A percentile compares a stretch with the other conserved stretches of the same genome.
phyloP scores from a whole-genome alignment of 2,329 filamentous ascomycete species.

The Aspergillus sp. region DNA sequence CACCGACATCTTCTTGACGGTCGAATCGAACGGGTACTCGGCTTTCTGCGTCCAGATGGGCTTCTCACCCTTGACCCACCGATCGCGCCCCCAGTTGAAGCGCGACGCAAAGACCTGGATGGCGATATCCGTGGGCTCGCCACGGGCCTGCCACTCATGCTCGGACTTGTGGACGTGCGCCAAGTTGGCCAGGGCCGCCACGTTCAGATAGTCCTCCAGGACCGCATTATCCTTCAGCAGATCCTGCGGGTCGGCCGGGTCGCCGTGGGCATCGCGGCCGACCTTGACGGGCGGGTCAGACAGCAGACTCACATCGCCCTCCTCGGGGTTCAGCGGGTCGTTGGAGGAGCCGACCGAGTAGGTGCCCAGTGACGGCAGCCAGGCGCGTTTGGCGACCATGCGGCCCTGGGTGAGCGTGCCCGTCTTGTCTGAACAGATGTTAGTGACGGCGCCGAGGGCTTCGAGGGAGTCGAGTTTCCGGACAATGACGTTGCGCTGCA shows the following conservation, averaged over 20 bases:
- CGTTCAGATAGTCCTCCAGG: conserved; percentile 59
- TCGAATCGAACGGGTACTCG: conserved; percentile 73
- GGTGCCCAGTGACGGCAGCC: conserved; percentile 58
- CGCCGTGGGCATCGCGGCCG: conserved; percentile 23
- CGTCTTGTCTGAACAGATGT: conserved; percentile 58
- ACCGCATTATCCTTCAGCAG: conserved; percentile 48
- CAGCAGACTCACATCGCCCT: conserved; percentile 47
- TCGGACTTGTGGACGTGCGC: conserved; percentile 60
- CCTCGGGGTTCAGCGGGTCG: conserved; percentile 57
- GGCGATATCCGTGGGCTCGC: conserved; percentile 70
- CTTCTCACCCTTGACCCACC: conserved; percentile 50
- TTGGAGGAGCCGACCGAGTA: conserved; percentile 57
- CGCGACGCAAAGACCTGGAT: conserved; percentile 72
- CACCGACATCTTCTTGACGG: conserved; percentile 74
- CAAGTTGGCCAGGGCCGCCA: conserved; percentile 65
- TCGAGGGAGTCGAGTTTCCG: conserved; percentile 58
- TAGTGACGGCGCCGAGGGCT: conserved; percentile 62
- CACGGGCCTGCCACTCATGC: conserved; percentile 61
- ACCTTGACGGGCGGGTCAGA: conserved; percentile 30
- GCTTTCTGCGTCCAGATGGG: conserved; percentile 59
- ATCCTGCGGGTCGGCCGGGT: conserved; percentile 27
- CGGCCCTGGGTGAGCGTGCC: conserved; percentile 64
- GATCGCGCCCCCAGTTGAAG: conserved; percentile 62
- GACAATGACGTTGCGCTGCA: conserved; percentile 57
- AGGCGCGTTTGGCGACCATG: conserved; percentile 62